Evolutionary conservation across 2,329 filamentous ascomycete species (phyloP).

Genomic region (Exophiala lecanii-corni): DNA sequence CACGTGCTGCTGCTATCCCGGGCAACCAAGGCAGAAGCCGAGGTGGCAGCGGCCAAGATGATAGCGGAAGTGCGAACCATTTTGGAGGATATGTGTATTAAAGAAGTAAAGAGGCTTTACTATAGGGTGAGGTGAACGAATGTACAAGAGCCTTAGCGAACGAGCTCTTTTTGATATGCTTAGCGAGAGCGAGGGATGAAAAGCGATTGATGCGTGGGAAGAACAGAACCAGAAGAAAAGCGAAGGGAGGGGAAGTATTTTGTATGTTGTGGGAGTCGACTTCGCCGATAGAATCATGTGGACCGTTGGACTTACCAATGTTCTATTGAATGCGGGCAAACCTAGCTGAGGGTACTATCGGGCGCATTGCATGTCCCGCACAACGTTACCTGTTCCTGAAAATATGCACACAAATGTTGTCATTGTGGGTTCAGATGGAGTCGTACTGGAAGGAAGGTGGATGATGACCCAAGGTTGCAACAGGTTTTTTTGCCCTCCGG

Average conservation of each 20-base stretch:
- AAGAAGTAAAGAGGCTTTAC: slow-evolving; percentile 5
- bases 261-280: slow-evolving; percentile 8
- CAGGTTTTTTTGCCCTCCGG: slow-evolving; percentile 7
- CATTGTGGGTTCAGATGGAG: slow-evolving; percentile 10
- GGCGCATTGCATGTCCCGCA: slow-evolving; percentile 15
- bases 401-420: slow-evolving; percentile 11
- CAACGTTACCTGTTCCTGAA: slow-evolving; percentile 13
- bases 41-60: slow-evolving; percentile 27
- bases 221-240: slow-evolving; percentile 6
- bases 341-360: slow-evolving; percentile 7
- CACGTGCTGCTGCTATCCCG: slow-evolving; percentile 16
- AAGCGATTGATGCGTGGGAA: slow-evolving; percentile 7
- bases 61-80: slow-evolving; percentile 26
- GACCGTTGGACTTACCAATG: no score
- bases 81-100: slow-evolving; percentile 16
- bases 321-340: slow-evolving; percentile 5
- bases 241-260: slow-evolving; percentile 10
- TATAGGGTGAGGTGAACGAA: slow-evolving; percentile 25
- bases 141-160: slow-evolving; percentile 44
- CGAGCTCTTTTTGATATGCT: slow-evolving; percentile 37
- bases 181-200: slow-evolving; percentile 17
- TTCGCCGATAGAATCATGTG: background rate
- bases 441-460: slow-evolving; percentile 1
- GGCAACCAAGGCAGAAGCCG: slow-evolving; percentile 23
- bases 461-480: slow-evolving; percentile 4